phyloP scores from a whole-genome alignment of 768 basidiomycete species.

The Amanita phalloides region DNA sequence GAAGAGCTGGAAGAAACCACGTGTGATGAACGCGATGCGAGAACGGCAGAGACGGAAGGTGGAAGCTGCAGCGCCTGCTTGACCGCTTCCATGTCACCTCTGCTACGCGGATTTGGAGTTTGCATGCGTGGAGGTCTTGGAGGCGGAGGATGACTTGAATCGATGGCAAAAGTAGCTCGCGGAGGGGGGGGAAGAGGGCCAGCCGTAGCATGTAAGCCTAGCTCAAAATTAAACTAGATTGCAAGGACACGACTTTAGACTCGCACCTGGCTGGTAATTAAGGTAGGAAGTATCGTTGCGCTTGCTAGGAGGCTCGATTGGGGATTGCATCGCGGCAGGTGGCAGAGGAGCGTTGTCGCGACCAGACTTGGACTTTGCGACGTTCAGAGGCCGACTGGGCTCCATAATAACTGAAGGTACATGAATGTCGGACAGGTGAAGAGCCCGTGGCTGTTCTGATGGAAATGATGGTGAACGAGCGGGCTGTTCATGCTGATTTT shows the following conservation, averaged over 20 bases:
- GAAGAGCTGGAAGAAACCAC: slow-evolving; percentile 8
- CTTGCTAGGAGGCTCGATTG: slow-evolving; percentile 10
- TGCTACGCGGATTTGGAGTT: slow-evolving; percentile 37
- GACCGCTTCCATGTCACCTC: slow-evolving; percentile 43
- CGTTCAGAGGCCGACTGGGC: slow-evolving; percentile 9
- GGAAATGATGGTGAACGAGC: neutral
- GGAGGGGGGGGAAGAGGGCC: slow-evolving; percentile 68
- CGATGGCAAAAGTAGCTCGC: slow-evolving; percentile 39
- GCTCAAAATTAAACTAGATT: neutral
- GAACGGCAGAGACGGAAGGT: slow-evolving; percentile 36
- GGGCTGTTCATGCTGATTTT: neutral
- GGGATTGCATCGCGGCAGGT: slow-evolving; percentile 6
- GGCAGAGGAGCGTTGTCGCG: neutral
- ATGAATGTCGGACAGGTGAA: slow-evolving; percentile 29
- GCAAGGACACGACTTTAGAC: neutral
- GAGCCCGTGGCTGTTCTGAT: neutral
- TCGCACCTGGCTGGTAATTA: slow-evolving; percentile 51
- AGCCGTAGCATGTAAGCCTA: slow-evolving; percentile 55
- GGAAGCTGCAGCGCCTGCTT: slow-evolving; percentile 53
- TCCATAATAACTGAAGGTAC: slow-evolving; percentile 43
- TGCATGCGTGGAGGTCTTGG: slow-evolving; percentile 56
- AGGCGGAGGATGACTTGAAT: slow-evolving; percentile 34
- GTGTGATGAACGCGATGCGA: slow-evolving; percentile 16
- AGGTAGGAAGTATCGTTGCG: slow-evolving; percentile 31
- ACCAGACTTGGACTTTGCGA: slow-evolving; percentile 1